Conservation (phyloP, 2,329 filamentous ascomycete species). For the Claviceps citrina region DNA sequence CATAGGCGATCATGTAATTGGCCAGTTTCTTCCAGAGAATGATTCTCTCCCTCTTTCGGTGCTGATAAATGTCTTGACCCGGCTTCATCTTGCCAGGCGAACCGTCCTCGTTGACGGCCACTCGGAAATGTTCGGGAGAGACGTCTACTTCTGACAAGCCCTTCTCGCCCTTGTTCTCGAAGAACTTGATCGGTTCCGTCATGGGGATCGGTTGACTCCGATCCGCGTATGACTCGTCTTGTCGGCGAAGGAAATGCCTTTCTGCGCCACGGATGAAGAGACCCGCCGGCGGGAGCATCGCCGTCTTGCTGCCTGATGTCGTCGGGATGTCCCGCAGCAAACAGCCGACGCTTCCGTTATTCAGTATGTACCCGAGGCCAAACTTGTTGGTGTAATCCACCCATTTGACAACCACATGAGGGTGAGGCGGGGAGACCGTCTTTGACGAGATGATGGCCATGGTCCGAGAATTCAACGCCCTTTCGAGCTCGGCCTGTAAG, state of each 20-base stretch:
- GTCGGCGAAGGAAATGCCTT: constrained; percentile 48
- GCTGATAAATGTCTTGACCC: constrained; percentile 49
- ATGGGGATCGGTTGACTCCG: constrained; percentile 49
- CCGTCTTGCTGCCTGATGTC: constrained; percentile 32
- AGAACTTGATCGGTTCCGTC: constrained; percentile 50
- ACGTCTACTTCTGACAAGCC: constrained; percentile 51
- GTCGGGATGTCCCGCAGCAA: constrained; percentile 43
- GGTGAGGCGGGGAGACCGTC: constrained; percentile 37
- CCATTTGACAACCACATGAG: constrained; percentile 61
- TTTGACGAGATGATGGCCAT: constrained; percentile 45
- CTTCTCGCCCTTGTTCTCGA: constrained; percentile 51
- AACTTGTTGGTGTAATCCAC: constrained; percentile 83
- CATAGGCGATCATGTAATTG: constrained; percentile 61
- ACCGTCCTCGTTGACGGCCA: constrained; percentile 40
- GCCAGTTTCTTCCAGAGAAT: constrained; percentile 60
- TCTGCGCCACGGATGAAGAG: constrained; percentile 59
- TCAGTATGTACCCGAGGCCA: constrained; percentile 69
- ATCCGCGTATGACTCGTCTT: constrained; percentile 39
- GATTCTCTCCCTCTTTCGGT: constrained; percentile 49
- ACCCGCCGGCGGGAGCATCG: constrained; percentile 51
- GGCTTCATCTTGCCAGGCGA: constrained; percentile 44
- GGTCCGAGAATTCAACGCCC: constrained; percentile 46
- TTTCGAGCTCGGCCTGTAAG: constrained; percentile 45
- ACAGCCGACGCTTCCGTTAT: constrained; percentile 67
- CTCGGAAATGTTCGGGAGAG: constrained; percentile 44